Base-by-base conservation (phyloP, 805 yeast species). In the Candida maltosa region DNA sequence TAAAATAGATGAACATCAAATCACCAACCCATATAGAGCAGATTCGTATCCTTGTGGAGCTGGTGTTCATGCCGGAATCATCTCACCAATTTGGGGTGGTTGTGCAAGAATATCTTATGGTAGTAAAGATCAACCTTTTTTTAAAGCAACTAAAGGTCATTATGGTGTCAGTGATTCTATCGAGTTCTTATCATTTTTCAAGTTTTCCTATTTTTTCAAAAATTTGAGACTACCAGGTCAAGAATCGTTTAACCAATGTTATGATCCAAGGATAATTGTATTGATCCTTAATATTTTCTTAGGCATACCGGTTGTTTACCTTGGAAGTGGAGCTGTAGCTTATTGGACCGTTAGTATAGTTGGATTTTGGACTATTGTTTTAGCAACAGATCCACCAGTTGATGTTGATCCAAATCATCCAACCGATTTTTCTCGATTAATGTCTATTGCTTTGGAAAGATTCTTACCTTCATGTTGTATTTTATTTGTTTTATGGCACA, bases 31-130 rank as follows among this genome's bases (percentile, higher is more conserved):
- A 0, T 89, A 87, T 52, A 68, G 97, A 44, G 89, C 87, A 0
- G 97, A 89, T 59, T 86, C 96, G 1, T 88, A 69, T 48, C 81
- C 91, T 0, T 89, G 97, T 55, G 91, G 88, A 0, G 83, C 96
- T 2, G 97, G 93, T 0, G 76, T 85, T 4, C 96, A 89, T 57
- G 79, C 89, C 2, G 96, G 96, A 1, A 56, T 80, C 0, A 62
- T 88, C 1, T 81, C 93, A 0, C 81, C 91, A 10, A 50, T 69
- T 18, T 64, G 62, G 39, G 97, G 97, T 2, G 96, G 95, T 0
- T 83, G 91, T 53, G 88, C 85, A 1, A 65, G 72, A 33, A 45
- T 84, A 12, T 60, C 77, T 2, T 80, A 76, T 54, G 51, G 58
- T 6, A 87, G 91, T 5, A 60, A 74, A 2, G 73, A 71, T 31